Base-by-base conservation (phyloP, 257 asterid genomes). In the Fraxinus anomala region DNA sequence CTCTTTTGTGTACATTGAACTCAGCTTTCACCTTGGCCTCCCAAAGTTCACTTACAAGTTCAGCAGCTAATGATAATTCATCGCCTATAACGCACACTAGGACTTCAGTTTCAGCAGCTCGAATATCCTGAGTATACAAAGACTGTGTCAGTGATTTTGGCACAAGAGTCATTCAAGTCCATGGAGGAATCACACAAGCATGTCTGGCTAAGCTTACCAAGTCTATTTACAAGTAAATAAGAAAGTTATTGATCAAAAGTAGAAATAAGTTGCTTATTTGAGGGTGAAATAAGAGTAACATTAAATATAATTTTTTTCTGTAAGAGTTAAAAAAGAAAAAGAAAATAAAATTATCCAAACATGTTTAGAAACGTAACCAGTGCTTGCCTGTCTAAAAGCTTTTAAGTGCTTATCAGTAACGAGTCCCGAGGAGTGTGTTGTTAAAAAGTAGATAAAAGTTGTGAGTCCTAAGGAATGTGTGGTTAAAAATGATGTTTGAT, bases 31-130 rank as follows among this genome's bases (percentile, higher is more conserved):
- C 31, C 79, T 86, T 85, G 19, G 97, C 96, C 42, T 63, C 87
- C 97, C 97, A 94, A 72, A 96, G 79, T 77, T 96, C 97, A 65
- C 92, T 90, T 37, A 73, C 94, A 3, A 90, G 40, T 67, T 92
- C 97, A 2, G 96, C 93, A 0, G 85, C 98, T 63, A 95, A 44
- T 19, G 90, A 82, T 19, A 92, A 68, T 70, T 95, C 97, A 14
- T 93, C 93, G 0, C 92, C 92, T 68, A 92, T 82, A 78, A 95
- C 80, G 96, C 98, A 89, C 28, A 93, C 94, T 6, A 93, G 92
- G 82, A 95, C 94, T 83, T 95, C 91, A 16, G 98, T 95, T 86
- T 95, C 97, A 47, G 89, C 91, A 19, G 93, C 90, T 56, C 98
- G 90, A 49, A 89, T 86, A 69, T 87, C 89, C 98, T 91, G 87